Evolutionary conservation across 495 filamentous ascomycete species (phyloP).

Genomic region (Thozetella sp.): DNA sequence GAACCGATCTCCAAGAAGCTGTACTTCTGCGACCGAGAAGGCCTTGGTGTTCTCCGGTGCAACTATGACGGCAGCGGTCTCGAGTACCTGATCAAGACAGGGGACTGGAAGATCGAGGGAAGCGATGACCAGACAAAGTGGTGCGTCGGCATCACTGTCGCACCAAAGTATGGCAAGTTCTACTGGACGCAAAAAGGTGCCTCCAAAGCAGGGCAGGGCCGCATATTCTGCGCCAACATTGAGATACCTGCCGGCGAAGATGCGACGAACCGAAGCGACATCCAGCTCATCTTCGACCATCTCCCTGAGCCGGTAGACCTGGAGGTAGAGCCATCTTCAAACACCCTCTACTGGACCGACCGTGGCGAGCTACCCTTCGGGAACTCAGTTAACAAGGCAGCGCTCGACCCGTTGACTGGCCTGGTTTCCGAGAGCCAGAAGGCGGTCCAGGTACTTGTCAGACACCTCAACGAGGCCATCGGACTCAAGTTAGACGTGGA

Average conservation of each 20-base stretch:
- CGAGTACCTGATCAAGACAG: constrained; percentile 40
- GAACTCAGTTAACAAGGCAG: constrained; percentile 41
- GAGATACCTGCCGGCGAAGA: constrained; percentile 25
- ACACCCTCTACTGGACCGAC: constrained; percentile 56
- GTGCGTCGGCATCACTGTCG: constrained; percentile 56
- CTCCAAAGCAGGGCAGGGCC: constrained; percentile 43
- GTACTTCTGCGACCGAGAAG: constrained; percentile 60
- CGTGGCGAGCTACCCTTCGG: constrained; percentile 52
- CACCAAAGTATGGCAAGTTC: constrained; percentile 32
- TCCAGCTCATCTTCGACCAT: constrained; percentile 38
- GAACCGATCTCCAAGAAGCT: constrained; percentile 26
- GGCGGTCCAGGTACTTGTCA: constrained; percentile 18
- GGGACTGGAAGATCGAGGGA: constrained; percentile 19
- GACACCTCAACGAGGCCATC: constrained; percentile 52
- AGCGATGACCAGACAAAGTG: constrained; percentile 38
- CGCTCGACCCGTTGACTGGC: constrained; percentile 9
- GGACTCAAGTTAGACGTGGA: constrained; percentile 42
- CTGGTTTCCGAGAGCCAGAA: constrained; percentile 8
- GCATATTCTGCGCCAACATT: constrained; percentile 44
- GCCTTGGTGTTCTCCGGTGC: constrained; percentile 45
- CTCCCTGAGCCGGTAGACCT: constrained; percentile 60
- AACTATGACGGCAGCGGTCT: constrained; percentile 45
- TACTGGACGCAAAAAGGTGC: constrained; percentile 63
- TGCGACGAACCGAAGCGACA: constrained; percentile 28
- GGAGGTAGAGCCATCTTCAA: constrained; percentile 38